Evolutionary conservation across 176 grass and related monocot genomes (phyloP).

Genomic region (Hordeum vulgare): DNA sequence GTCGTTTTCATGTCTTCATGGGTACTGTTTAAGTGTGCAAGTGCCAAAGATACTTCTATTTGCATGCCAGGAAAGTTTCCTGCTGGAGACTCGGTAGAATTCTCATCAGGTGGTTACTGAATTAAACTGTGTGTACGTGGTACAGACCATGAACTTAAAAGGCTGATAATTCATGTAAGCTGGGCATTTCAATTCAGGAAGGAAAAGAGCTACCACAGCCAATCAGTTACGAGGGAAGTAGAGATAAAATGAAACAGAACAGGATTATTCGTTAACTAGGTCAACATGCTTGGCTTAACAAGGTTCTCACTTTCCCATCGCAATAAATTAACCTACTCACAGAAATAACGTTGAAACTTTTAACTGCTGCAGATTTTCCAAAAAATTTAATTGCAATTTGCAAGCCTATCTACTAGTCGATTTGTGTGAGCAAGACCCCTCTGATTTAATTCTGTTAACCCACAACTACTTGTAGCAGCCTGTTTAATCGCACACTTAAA

Average conservation of each 20-base stretch:
- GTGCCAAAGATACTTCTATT: neutral
- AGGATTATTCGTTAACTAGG: neutral
- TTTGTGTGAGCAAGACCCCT: neutral
- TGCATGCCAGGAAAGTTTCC: neutral
- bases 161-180: neutral
- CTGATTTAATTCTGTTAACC: neutral
- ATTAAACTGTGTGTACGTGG: neutral
- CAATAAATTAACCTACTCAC: neutral
- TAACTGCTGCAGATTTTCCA: neutral
- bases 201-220: neutral
- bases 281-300: neutral
- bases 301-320: neutral
- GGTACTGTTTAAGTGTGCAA: neutral
- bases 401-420: neutral
- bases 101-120: neutral
- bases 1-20: neutral
- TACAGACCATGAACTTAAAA: neutral
- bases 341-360: neutral
- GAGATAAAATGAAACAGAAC: neutral
- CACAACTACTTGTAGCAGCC: neutral
- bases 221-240: neutral
- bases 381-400: neutral
- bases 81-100: neutral
- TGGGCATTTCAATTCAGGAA: neutral
- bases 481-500: neutral